Conservation (phyloP, 225 moss, liverwort and hornwort species). For the Marchantia polymorpha region DNA sequence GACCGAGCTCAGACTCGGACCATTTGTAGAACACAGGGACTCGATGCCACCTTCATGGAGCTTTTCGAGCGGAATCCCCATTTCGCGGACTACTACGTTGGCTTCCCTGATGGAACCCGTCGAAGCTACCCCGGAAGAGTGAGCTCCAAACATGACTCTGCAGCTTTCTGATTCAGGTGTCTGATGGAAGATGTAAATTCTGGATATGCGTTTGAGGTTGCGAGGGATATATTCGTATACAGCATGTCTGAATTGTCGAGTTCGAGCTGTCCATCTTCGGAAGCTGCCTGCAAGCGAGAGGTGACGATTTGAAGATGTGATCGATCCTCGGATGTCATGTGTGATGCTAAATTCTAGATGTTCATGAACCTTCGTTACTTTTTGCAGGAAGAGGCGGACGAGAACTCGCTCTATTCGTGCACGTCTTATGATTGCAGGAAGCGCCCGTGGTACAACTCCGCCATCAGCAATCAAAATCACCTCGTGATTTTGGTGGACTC, state of each 20-base stretch:
- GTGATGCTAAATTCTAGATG: no score
- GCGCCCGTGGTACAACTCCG: conserved; percentile 11
- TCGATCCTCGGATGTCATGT: no score
- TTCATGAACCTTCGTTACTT: no score
- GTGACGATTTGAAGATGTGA: no score
- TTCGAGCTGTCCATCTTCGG: neutral
- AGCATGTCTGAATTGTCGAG: no score
- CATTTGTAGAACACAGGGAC: neutral
- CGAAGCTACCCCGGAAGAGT: conserved; percentile 10
- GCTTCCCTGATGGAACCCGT: conserved; percentile 6
- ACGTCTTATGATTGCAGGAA: neutral
- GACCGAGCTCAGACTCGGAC: neutral
- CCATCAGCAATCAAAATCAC: neutral
- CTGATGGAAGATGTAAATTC: no score
- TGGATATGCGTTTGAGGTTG: no score
- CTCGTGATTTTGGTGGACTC: conserved; percentile 7
- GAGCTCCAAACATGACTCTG: neutral
- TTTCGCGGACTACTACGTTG: conserved; percentile 14
- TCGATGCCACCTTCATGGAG: neutral
- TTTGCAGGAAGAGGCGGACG: conserved; percentile 6
- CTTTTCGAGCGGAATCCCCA: neutral
- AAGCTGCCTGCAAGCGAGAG: neutral
- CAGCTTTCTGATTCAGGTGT: no score
- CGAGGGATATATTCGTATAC: no score
- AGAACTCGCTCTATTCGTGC: neutral